Percentiles rank a stretch among this genome's conserved stretches.
phyloP scores from a whole-genome alignment of 75 land plant species.

The Isoetes taiwanensis region DNA sequence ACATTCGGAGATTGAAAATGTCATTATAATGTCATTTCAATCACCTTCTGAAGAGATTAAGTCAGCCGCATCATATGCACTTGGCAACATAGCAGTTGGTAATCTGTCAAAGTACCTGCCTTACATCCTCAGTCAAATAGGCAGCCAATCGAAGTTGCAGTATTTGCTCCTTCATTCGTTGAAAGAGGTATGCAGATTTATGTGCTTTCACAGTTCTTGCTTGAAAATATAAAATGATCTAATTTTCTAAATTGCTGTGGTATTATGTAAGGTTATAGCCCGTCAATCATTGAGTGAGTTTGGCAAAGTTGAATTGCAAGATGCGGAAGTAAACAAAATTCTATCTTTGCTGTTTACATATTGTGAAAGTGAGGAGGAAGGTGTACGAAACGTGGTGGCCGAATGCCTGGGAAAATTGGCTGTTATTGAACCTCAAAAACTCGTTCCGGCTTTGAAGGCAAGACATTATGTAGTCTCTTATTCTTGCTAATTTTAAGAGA shows the following conservation, averaged over 20 bases:
- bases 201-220: too few relatives aligned
- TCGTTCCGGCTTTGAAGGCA: constrained; percentile 90
- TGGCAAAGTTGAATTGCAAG: constrained; percentile 65
- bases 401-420: constrained; percentile 98
- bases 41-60: constrained; percentile 99
- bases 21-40: constrained; percentile 91
- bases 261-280: constrained; percentile 72
- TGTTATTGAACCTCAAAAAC: constrained; percentile 82
- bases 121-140: constrained; percentile 87
- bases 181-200: constrained; percentile 91
- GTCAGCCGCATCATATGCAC: constrained; percentile 93
- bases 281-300: constrained; percentile 74
- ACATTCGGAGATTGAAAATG: constrained; percentile 65
- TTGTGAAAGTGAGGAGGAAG: constrained; percentile 99
- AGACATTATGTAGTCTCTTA: neutral
- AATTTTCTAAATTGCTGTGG: too few relatives aligned
- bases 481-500: neutral
- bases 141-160: constrained; percentile 89
- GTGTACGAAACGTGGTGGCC: constrained; percentile 97
- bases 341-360: constrained; percentile 70
- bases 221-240: too few relatives aligned
- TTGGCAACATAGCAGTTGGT: constrained; percentile 96
- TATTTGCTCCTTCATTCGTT: constrained; percentile 92
- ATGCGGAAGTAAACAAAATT: constrained; percentile 73
- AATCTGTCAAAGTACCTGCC: constrained; percentile 86